phyloP scores from a whole-genome alignment of 1,284 basidiomycete genomes.

The Ustanciosporium gigantosporum region DNA sequence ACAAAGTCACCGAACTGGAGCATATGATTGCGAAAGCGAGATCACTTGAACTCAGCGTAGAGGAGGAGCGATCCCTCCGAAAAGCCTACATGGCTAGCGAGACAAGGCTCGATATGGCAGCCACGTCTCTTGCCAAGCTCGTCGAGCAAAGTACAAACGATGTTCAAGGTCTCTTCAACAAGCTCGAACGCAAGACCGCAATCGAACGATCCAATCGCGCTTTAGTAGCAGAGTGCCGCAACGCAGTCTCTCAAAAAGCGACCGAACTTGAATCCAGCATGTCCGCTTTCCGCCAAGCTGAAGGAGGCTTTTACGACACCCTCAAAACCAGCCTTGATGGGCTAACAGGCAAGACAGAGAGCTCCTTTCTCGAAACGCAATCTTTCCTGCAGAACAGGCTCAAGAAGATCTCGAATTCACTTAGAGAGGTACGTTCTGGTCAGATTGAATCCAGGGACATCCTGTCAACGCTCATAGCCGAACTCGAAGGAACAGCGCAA shows the following conservation, averaged over 20 bases:
- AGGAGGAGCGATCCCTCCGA: constrained; percentile 67
- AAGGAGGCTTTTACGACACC: constrained; percentile 66
- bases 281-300: constrained; percentile 69
- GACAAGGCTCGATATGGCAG: constrained; percentile 71
- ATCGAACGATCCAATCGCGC: constrained; percentile 72
- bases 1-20: constrained; percentile 40
- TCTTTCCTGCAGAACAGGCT: constrained; percentile 55
- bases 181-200: constrained; percentile 77
- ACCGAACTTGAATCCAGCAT: constrained; percentile 68
- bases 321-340: constrained; percentile 60
- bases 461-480: constrained; percentile 68
- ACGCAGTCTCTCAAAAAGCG: constrained; percentile 67
- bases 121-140: constrained; percentile 71
- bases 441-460: constrained; percentile 63
- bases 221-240: constrained; percentile 70
- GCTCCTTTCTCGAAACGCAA: constrained; percentile 68
- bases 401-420: constrained; percentile 10
- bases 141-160: constrained; percentile 74
- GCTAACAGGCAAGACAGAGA: constrained; percentile 65
- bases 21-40: constrained; percentile 28
- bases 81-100: constrained; percentile 79
- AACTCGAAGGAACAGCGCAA: constrained; percentile 69
- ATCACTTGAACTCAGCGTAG: constrained; percentile 28
- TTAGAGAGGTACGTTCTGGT: constrained; percentile 18
- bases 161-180: constrained; percentile 75